Evolutionary conservation across 306 rosid species (phyloP), one percentile per base, ranked within the genome.

Genomic region (Sechiopsis laciniata): DNA sequence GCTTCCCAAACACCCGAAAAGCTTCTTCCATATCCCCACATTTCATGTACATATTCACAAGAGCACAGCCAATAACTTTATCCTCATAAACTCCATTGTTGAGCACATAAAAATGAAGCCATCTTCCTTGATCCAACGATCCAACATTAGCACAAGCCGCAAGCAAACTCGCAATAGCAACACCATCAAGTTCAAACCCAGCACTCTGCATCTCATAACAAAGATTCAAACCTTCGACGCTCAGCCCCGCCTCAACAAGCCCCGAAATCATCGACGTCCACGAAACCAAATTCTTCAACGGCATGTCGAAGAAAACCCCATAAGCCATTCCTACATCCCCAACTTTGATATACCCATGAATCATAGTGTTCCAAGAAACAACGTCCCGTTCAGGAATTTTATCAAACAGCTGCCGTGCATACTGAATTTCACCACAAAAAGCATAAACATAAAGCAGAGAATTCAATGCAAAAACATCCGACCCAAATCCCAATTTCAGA

Each of bases 141-240:
- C 86, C 90, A 26, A 82, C 85, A 61, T 75, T 78, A 72, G 88
- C 86, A 78, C 90, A 87, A 55, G 90, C 90, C 63, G 88, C 78
- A 72, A 87, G 83, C 54, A 80, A 77, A 76, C 83, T 66, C 72
- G 76, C 64, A 20, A 87, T 74, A 10, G 79, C 71, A 66, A 80
- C 73, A 20, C 45, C 61, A 71, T 87, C 90, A 37, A 82, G 88
- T 77, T 78, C 82, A 63, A 80, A 72, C 15, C 88, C 86, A 1
- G 78, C 72, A 74, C 52, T 74, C 53, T 82, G 80, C 88, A 87
- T 87, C 78, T 76, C 74, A 10, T 46, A 77, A 48, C 78, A 77
- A 77, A 84, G 85, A 20, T 74, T 74, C 76, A 84, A 58, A 53
- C 86, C 90, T 74, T 84, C 84, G 51, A 76, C 81, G 46, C 77